A percentile compares a stretch with the other conserved stretches of the same genome.
phyloP scores from a whole-genome alignment of 1,139 yeast genomes.

The Candida sp. region DNA sequence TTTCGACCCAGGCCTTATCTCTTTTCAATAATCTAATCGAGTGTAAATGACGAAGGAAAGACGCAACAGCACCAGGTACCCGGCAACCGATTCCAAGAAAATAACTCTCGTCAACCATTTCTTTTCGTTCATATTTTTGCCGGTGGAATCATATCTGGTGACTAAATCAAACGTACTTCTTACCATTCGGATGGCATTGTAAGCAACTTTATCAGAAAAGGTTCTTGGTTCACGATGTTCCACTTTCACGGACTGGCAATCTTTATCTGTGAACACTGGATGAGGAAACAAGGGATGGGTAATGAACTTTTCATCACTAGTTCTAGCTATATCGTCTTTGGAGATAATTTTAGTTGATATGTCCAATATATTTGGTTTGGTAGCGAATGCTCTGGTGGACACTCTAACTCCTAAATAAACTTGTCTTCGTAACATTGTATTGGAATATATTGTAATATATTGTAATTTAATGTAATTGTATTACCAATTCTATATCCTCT shows the following conservation, averaged over 20 bases:
- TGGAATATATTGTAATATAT: neutral
- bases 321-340: slow-evolving; percentile 21
- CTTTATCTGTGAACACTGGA: slow-evolving; percentile 43
- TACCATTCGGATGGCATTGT: slow-evolving; percentile 37
- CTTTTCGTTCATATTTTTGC: slow-evolving; percentile 53
- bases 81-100: slow-evolving; percentile 72
- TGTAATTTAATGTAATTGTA: no score
- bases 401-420: neutral
- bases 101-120: slow-evolving; percentile 70
- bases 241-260: slow-evolving; percentile 44
- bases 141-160: slow-evolving; percentile 54
- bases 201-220: slow-evolving; percentile 53
- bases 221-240: slow-evolving; percentile 54
- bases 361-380: slow-evolving; percentile 11
- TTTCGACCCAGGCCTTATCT: slow-evolving; percentile 77
- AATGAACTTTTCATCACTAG: slow-evolving; percentile 24
- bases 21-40: slow-evolving; percentile 57
- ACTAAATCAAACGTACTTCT: slow-evolving; percentile 55
- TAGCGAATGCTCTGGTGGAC: neutral
- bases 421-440: neutral
- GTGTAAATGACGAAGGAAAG: slow-evolving; percentile 63
- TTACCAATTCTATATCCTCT: no score
- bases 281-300: slow-evolving; percentile 56
- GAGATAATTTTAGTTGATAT: slow-evolving; percentile 27
- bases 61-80: slow-evolving; percentile 82